Conservation (phyloP, 441 rosid genomes). For the Francoa sonchifolia region DNA sequence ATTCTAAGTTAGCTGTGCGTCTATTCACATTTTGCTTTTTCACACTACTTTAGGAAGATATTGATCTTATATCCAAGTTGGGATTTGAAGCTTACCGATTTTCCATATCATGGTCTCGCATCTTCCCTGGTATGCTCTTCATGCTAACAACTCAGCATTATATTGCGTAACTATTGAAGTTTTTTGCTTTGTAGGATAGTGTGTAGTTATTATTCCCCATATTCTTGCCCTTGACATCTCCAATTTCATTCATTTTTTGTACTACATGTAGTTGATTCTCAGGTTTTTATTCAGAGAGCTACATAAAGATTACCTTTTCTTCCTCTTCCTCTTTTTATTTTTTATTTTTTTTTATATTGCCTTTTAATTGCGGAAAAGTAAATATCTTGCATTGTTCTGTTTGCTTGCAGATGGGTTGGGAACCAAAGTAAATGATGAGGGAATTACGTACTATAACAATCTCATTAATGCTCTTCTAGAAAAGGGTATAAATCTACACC, state of each 20-base stretch:
- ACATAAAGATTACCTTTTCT: too few species aligned
- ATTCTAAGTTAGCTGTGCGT: not conserved
- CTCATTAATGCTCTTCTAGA: slow-evolving; percentile 67
- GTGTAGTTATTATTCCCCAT: too few species aligned
- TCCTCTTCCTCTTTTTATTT: not conserved
- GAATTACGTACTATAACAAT: slow-evolving; percentile 68
- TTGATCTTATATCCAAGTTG: slow-evolving; percentile 49
- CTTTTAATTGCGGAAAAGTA: not conserved
- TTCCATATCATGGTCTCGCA: slow-evolving; percentile 90
- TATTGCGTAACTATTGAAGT: not conserved
- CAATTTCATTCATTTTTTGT: too few species aligned
- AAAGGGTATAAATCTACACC: slow-evolving; percentile 37
- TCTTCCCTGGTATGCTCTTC: slow-evolving; percentile 56
- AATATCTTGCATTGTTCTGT: slow-evolving; percentile 5
- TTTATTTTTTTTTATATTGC: not conserved
- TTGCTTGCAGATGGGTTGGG: slow-evolving; percentile 66
- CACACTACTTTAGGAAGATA: slow-evolving; percentile 45
- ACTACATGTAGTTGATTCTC: too few species aligned
- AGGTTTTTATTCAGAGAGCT: too few species aligned
- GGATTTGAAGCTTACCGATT: slow-evolving; percentile 86
- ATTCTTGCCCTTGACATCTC: too few species aligned
- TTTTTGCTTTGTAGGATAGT: too few species aligned
- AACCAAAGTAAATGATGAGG: slow-evolving; percentile 58
- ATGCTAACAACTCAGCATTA: not conserved
- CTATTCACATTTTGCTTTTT: not conserved